phyloP scores from a whole-genome alignment of 2,329 filamentous ascomycete genomes.

The Botrytis cinerea region DNA sequence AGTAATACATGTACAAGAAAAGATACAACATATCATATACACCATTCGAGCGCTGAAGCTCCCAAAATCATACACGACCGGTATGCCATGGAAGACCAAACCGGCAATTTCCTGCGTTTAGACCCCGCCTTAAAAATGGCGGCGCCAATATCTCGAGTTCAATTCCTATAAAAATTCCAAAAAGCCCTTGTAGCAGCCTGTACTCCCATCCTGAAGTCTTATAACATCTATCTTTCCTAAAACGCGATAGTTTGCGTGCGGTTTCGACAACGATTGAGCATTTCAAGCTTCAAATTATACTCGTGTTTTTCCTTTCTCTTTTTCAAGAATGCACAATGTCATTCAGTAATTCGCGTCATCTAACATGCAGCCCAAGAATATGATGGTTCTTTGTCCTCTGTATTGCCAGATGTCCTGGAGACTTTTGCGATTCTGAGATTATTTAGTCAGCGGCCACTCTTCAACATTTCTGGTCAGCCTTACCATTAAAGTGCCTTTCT shows the following conservation, averaged over 20 bases:
- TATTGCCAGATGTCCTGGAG: not conserved
- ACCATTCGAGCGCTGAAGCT: not conserved
- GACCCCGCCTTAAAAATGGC: not conserved
- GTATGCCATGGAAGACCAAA: not conserved
- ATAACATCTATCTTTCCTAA: not conserved
- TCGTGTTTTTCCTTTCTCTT: too few relatives aligned
- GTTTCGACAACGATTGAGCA: not conserved
- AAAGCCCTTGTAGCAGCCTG: not conserved
- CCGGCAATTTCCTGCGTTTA: not conserved
- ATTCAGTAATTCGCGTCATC: not conserved
- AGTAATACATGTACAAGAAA: not conserved
- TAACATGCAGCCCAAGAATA: slow-evolving; percentile 3
- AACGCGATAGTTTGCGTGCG: not conserved
- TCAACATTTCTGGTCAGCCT: not conserved
- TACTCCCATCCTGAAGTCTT: not conserved
- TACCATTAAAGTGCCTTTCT: slow-evolving; percentile 3
- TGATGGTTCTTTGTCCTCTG: not conserved
- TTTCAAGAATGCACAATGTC: not conserved
- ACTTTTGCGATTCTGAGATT: not conserved
- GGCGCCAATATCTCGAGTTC: not conserved
- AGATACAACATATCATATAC: not conserved
- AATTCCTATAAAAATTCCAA: not conserved
- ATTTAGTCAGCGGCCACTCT: not conserved
- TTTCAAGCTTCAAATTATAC: not conserved
- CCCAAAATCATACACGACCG: not conserved